Evolutionary conservation across 176 grass and related monocot species (phyloP), one percentile per base, ranked within the genome.

Genomic region (Phoenix roebelenii): DNA sequence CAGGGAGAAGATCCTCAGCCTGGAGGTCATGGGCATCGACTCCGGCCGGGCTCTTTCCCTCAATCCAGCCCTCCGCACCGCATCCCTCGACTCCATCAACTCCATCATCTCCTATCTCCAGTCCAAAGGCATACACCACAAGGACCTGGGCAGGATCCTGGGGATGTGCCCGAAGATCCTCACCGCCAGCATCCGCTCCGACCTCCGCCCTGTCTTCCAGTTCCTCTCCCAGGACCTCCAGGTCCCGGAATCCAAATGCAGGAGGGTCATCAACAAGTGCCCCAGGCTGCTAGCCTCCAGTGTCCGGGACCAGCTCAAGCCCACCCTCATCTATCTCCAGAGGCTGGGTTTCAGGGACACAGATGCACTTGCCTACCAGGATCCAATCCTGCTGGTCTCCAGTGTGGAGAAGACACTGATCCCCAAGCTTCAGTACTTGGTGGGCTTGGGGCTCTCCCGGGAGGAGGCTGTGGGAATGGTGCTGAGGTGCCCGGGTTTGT

Each of bases 11-110:
- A 89, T 95, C 65, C 49, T 95, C 44, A 69, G 75, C 78, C 78
- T 89, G 0, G 85, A 89, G 61, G 62, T 82, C 23, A 88, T 95
- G 85, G 89, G 89, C n/a, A 59, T 95, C 75, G 59, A 95, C 79
- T 75, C 83, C 57, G 50, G 61, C 4, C 74, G 78, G 20, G 73
- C 79, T 19, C 64, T 95, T 55, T 49, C 61, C 22, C 57, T 23
- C 15, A 89, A 95, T 72, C 85, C 89, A 7, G 52, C 49, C 18
- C 53, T 94, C 48, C 66, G 80, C 17, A 51, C 66, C 14, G 77
- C 84, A 18, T 23, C 89, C 22, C 77, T 79, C 26, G 77, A 84
- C 39, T 79, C 81, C 58, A 69, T 88, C 68, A 67, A 85, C 61
- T 58, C 75, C 17, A 73, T 81, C 61, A 60, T 94, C 5, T 69